These are phyloP conservation scores for Agrostemma githago DNA, from an alignment of 148 eudicot species.

Conservation along the genomic window DNA sequence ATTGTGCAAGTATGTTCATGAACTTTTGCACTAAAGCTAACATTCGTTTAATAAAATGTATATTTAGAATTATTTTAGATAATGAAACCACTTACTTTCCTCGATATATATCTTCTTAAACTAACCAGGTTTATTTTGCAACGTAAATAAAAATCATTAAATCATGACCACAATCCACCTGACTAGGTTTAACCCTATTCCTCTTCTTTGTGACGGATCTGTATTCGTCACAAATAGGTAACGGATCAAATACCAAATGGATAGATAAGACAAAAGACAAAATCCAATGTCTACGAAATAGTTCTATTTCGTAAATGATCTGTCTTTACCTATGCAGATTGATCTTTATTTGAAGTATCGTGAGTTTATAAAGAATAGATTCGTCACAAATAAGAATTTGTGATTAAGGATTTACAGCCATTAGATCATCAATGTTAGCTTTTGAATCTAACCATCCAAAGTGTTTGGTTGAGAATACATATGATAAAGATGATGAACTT, in stretches of 20 bases:
- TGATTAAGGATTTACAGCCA: not conserved
- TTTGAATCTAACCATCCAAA: slow-evolving; percentile 29
- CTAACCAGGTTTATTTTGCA: not conserved
- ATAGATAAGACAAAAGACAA: no score
- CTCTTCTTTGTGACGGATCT: no score
- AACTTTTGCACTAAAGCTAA: not conserved
- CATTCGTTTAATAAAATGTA: not conserved
- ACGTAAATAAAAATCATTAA: not conserved
- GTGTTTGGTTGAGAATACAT: slow-evolving; percentile 46
- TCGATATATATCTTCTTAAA: not conserved
- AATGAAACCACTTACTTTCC: not conserved
- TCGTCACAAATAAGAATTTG: no score
- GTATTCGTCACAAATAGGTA: no score
- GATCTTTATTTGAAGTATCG: no score
- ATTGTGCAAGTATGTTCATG: slow-evolving; percentile 8
- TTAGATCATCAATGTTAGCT: slow-evolving; percentile 10
- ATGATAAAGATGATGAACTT: slow-evolving; percentile 31
- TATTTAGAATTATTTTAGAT: not conserved
- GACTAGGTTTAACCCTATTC: slow-evolving; percentile 4
- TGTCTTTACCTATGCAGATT: no score
- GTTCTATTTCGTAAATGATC: no score
- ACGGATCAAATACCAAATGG: no score
- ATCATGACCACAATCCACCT: slow-evolving; percentile 3
- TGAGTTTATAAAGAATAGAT: no score
- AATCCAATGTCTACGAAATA: no score